Conservation (phyloP, 1,284 basidiomycete genomes). For the Cryptococcus sp. region DNA sequence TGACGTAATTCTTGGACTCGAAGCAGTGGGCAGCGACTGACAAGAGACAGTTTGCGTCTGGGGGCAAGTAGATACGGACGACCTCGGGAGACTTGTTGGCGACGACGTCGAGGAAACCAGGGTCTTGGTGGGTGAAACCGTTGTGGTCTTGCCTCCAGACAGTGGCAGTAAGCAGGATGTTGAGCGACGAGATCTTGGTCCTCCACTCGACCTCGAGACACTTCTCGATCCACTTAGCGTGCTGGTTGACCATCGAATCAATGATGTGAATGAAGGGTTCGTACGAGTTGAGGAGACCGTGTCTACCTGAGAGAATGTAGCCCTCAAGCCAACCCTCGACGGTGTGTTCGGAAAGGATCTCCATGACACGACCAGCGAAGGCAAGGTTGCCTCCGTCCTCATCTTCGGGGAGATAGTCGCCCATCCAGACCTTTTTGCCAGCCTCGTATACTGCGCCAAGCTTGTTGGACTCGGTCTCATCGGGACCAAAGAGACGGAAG, state of each 20-base stretch:
- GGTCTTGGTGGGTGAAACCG: slow-evolving; percentile 79
- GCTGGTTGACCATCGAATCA: slow-evolving; percentile 58
- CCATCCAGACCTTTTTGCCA: slow-evolving; percentile 44
- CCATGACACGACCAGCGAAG: slow-evolving; percentile 68
- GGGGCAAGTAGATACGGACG: slow-evolving; percentile 80
- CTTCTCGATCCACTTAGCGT: slow-evolving; percentile 82
- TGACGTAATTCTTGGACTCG: slow-evolving; percentile 64
- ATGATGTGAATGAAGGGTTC: slow-evolving; percentile 69
- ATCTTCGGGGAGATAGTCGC: slow-evolving; percentile 35
- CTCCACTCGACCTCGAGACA: slow-evolving; percentile 73
- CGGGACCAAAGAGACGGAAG: slow-evolving; percentile 84
- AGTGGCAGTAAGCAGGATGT: slow-evolving; percentile 59
- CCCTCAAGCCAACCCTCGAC: slow-evolving; percentile 84
- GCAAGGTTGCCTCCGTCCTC: slow-evolving; percentile 40
- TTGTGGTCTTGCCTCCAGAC: slow-evolving; percentile 67
- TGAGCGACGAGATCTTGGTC: slow-evolving; percentile 71
- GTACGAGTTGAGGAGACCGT: slow-evolving; percentile 81
- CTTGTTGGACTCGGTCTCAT: slow-evolving; percentile 77
- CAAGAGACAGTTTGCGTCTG: slow-evolving; percentile 80
- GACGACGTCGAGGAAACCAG: slow-evolving; percentile 57
- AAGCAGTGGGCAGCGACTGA: slow-evolving; percentile 75
- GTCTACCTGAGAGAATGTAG: slow-evolving; percentile 68
- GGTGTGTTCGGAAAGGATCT: slow-evolving; percentile 84
- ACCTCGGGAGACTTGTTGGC: slow-evolving; percentile 61
- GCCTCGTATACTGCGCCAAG: slow-evolving; percentile 71